Evolutionary conservation across 2,329 filamentous ascomycete genomes (phyloP).

Genomic region (Colletotrichum graminicola): DNA sequence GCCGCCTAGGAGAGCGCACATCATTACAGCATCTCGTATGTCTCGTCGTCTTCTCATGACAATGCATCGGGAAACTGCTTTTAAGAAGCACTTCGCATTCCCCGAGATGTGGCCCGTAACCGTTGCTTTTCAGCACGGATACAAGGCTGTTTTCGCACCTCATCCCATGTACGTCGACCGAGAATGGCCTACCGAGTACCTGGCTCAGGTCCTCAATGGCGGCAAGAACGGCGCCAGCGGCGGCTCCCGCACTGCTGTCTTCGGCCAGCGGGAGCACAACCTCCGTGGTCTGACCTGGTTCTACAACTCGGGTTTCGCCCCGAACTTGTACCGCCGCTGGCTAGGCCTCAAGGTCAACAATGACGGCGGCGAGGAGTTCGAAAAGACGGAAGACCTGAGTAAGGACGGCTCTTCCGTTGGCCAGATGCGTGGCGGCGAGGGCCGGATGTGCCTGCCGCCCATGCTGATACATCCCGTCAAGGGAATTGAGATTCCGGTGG

Average conservation of each 20-base stretch:
- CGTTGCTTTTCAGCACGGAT: slow-evolving; percentile 88
- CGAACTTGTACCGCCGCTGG: slow-evolving; percentile 88
- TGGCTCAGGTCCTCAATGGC: slow-evolving; percentile 84
- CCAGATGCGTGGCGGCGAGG: slow-evolving; percentile 76
- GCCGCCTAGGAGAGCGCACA: slow-evolving; percentile 82
- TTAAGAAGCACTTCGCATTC: slow-evolving; percentile 90
- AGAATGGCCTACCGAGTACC: slow-evolving; percentile 83
- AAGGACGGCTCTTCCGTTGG: slow-evolving; percentile 63
- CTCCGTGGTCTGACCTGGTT: slow-evolving; percentile 91
- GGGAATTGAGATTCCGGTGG: slow-evolving; percentile 75
- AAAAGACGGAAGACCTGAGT: slow-evolving; percentile 68
- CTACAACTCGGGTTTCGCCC: slow-evolving; percentile 86
- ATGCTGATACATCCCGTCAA: slow-evolving; percentile 94
- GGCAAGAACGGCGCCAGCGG: slow-evolving; percentile 81
- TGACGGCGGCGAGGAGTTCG: slow-evolving; percentile 82
- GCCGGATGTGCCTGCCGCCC: slow-evolving; percentile 90
- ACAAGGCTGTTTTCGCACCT: slow-evolving; percentile 91
- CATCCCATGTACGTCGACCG: slow-evolving; percentile 91
- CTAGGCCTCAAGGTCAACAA: slow-evolving; percentile 84
- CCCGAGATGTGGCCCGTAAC: slow-evolving; percentile 97
- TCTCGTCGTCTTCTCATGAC: slow-evolving; percentile 81
- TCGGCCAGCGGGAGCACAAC: slow-evolving; percentile 90
- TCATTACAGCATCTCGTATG: slow-evolving; percentile 89
- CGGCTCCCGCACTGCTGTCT: slow-evolving; percentile 79
- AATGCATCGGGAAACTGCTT: slow-evolving; percentile 91